Percentiles rank a stretch among this genome's conserved stretches.
Evolutionary conservation across 257 asterid genomes (phyloP).

Genomic region (Ilex asprella): DNA sequence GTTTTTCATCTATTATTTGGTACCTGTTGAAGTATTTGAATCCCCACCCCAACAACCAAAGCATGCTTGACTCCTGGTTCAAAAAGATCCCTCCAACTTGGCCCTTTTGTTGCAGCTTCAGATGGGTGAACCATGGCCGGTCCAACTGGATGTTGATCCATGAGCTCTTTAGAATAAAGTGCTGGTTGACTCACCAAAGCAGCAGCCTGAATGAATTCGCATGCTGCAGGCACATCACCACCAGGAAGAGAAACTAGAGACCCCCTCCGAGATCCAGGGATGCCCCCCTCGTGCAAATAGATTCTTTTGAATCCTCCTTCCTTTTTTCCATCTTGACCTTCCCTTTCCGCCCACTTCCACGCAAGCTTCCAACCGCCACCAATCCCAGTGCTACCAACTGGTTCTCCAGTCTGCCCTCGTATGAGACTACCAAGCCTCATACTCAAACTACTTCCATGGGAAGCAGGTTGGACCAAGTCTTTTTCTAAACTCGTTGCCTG

Average conservation of each 20-base stretch:
- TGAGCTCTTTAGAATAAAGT: constrained; percentile 30
- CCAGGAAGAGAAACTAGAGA: constrained; percentile 36
- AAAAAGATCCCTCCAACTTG: constrained; percentile 35
- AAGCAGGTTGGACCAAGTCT: constrained; percentile 20
- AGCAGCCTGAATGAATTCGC: constrained; percentile 40
- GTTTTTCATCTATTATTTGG: neutral
- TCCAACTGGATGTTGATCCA: constrained; percentile 38
- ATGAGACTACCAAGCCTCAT: constrained; percentile 25
- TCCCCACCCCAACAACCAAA: constrained; percentile 52
- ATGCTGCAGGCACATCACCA: constrained; percentile 34
- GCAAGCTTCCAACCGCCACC: constrained; percentile 89
- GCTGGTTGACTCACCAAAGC: constrained; percentile 63
- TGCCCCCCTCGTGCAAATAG: constrained; percentile 49
- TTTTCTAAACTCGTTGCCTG: constrained; percentile 47
- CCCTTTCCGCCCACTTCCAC: constrained; percentile 48
- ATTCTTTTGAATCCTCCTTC: constrained; percentile 52
- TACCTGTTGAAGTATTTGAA: constrained; percentile 74
- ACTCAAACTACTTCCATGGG: constrained; percentile 21
- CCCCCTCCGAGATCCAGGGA: constrained; percentile 27
- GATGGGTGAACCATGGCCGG: constrained; percentile 41
- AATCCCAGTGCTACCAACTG: constrained; percentile 33
- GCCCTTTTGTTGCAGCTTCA: constrained; percentile 33
- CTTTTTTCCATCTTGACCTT: constrained; percentile 29
- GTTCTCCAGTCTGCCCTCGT: constrained; percentile 25
- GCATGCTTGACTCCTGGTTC: constrained; percentile 75